Percentiles rank a stretch among this genome's conserved stretches.
These are phyloP conservation scores for Cynara cardunculus DNA, from an alignment of 129 eudicot genomes.

Conservation along the genomic window DNA sequence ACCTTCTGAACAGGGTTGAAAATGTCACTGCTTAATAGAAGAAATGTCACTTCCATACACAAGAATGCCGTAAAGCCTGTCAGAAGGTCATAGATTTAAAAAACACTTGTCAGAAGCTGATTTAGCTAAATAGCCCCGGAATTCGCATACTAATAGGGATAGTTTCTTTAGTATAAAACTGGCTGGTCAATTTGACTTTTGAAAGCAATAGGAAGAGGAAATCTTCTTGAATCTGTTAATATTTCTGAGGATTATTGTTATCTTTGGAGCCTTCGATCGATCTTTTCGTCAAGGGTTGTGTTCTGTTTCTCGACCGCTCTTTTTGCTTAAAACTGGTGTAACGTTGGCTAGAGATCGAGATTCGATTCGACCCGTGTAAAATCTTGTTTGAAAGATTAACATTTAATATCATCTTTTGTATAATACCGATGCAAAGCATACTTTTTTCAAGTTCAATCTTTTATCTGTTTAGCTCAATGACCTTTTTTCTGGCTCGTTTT, in stretches of 20 bases:
- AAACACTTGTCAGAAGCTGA: background rate
- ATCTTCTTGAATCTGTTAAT: conserved; percentile 46
- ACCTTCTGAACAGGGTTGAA: background rate
- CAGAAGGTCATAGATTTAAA: background rate
- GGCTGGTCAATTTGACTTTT: conserved; percentile 31
- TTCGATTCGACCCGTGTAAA: conserved; percentile 21
- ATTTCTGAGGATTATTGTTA: conserved; percentile 21
- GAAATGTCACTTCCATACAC: background rate
- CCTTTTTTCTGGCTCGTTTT: background rate
- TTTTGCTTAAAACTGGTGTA: conserved; percentile 6
- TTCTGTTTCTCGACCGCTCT: conserved; percentile 6
- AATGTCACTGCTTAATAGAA: background rate
- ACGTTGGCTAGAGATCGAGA: conserved; percentile 7
- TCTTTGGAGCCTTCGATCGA: conserved; percentile 11
- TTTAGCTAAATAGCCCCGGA: background rate
- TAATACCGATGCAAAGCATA: conserved; percentile 29
- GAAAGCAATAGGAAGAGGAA: conserved; percentile 21
- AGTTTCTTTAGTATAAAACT: conserved; percentile 16
- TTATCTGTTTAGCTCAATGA: background rate
- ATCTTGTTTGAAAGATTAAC: conserved; percentile 27
- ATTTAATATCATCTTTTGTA: conserved; percentile 33
- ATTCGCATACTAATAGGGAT: conserved; percentile 27
- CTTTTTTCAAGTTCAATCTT: conserved; percentile 5
- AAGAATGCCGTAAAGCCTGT: background rate
- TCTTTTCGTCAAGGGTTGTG: conserved; percentile 25